phyloP scores from a whole-genome alignment of 2,329 filamentous ascomycete genomes.

The Sporothrix euskadiensis region DNA sequence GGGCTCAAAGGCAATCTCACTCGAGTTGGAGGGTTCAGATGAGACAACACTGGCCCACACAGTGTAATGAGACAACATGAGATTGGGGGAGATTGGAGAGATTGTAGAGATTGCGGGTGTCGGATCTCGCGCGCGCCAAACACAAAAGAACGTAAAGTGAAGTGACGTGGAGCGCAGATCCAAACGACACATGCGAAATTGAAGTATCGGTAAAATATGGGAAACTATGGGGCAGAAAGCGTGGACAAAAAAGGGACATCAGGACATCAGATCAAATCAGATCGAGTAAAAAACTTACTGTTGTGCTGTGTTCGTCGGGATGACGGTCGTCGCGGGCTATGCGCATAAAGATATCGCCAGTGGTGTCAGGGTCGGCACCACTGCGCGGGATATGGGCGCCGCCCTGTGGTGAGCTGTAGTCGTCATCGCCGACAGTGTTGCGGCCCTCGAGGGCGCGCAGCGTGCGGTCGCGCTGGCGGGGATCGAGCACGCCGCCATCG shows the following conservation, averaged over 20 bases:
- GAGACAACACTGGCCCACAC: conserved; percentile 14
- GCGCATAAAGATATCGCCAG: conserved; percentile 59
- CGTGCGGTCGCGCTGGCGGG: conserved; percentile 51
- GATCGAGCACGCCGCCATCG: conserved; percentile 37
- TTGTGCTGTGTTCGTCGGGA: conserved; percentile 44
- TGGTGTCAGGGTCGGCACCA: conserved; percentile 52
- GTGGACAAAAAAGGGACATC: conserved; percentile 17
- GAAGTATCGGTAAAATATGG: neutral
- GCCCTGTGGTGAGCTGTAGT: conserved; percentile 40
- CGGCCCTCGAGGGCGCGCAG: conserved; percentile 54
- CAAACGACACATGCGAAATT: neutral
- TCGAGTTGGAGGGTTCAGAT: neutral
- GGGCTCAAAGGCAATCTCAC: neutral
- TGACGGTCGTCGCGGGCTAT: conserved; percentile 53
- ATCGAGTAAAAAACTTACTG: conserved; percentile 45
- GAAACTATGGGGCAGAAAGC: neutral
- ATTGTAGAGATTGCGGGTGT: neutral
- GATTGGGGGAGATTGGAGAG: neutral
- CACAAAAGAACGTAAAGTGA: neutral
- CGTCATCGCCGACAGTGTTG: conserved; percentile 39
- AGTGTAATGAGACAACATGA: conserved; percentile 28
- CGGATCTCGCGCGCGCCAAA: neutral
- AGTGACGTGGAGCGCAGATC: neutral
- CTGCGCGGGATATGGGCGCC: conserved; percentile 33
- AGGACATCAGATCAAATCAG: conserved; percentile 12